These are phyloP conservation scores for Suillus paluster DNA, from an alignment of 768 basidiomycete genomes.

Conservation along the genomic window DNA sequence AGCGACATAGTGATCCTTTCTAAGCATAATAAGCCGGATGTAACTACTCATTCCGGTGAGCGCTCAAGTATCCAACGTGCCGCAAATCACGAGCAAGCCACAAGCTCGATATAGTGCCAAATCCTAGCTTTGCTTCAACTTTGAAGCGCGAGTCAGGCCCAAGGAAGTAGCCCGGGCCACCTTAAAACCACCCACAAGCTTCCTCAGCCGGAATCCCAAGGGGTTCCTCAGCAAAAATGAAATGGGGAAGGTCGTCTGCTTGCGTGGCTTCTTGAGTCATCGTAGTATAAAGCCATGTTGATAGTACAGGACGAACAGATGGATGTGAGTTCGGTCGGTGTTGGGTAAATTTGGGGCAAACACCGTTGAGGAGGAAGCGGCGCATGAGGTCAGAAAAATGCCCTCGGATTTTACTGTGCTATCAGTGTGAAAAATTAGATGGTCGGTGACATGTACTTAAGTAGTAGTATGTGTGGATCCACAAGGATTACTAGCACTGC, in stretches of 20 bases:
- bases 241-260: conserved; percentile 14
- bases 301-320: too few relatives aligned
- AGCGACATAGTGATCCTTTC: conserved; percentile 18
- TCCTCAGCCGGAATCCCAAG: conserved; percentile 23
- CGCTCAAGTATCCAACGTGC: conserved; percentile 13
- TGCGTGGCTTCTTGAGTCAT: too few relatives aligned
- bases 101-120: conserved; percentile 28
- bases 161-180: conserved; percentile 19
- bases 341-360: too few relatives aligned
- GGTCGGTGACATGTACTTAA: too few relatives aligned
- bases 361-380: too few relatives aligned
- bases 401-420: too few relatives aligned
- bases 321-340: too few relatives aligned
- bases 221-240: conserved; percentile 24
- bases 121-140: conserved; percentile 26
- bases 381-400: too few relatives aligned
- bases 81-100: conserved; percentile 29
- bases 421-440: too few relatives aligned
- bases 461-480: too few relatives aligned
- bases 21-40: conserved; percentile 2
- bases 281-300: too few relatives aligned
- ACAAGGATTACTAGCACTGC: too few relatives aligned
- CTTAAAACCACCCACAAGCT: conserved; percentile 28
- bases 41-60: background rate
- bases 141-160: conserved; percentile 24